These are phyloP conservation scores for Cochliopodium minus DNA, from an alignment of 208 protist species.

Conservation along the genomic window DNA sequence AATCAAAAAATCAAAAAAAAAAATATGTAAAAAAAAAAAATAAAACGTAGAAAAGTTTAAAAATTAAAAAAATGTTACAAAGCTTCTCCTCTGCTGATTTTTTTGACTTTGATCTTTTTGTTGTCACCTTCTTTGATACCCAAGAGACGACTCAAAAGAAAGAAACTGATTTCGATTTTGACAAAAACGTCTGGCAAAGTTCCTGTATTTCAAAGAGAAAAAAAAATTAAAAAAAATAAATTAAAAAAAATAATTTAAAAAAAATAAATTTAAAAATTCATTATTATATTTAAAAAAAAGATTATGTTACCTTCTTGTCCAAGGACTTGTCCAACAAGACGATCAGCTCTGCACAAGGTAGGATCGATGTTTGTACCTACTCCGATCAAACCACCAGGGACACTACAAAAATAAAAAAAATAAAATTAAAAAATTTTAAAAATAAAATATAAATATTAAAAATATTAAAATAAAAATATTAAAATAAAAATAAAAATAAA, in stretches of 20 bases:
- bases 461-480: too few relatives aligned
- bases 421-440: too few relatives aligned
- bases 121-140: slow-evolving; percentile 64
- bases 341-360: slow-evolving; percentile 88
- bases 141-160: slow-evolving; percentile 83
- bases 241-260: slow-evolving; percentile 20
- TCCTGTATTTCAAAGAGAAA: slow-evolving; percentile 32
- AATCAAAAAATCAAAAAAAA: too few relatives aligned
- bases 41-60: too few relatives aligned
- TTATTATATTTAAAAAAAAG: slow-evolving; percentile 7
- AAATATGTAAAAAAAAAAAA: too few relatives aligned
- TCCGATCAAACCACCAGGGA: slow-evolving; percentile 96
- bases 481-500: background rate
- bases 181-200: slow-evolving; percentile 87
- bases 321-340: slow-evolving; percentile 84
- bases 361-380: slow-evolving; percentile 99
- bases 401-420: too few relatives aligned
- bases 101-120: slow-evolving; percentile 58
- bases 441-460: slow-evolving; percentile 1
- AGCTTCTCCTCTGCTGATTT: slow-evolving; percentile 80
- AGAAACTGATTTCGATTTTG: slow-evolving; percentile 91
- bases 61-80: too few relatives aligned
- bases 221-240: slow-evolving; percentile 16
- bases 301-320: slow-evolving; percentile 43
- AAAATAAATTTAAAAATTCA: slow-evolving; percentile 8